A percentile compares a stretch with the other conserved stretches of the same genome.
phyloP scores from a whole-genome alignment of 805 yeast genomes.

The Lipomyces sp. region DNA sequence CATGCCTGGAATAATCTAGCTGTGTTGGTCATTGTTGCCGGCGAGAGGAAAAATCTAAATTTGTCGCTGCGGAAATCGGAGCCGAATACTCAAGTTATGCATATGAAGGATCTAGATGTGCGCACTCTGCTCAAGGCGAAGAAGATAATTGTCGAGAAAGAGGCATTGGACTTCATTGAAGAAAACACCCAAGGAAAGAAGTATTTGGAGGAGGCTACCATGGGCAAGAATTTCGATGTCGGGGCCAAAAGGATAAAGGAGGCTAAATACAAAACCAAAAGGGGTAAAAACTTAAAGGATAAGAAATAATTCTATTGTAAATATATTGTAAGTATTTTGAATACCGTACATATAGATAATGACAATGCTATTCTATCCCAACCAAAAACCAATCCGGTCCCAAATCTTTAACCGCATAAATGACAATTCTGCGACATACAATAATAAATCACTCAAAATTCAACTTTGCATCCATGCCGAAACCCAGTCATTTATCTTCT shows the following conservation, averaged over 20 bases:
- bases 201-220: conserved; percentile 18
- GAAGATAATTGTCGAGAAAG: conserved; percentile 34
- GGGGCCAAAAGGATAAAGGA: not conserved
- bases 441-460: not conserved
- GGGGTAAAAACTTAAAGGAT: not conserved
- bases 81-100: conserved; percentile 16
- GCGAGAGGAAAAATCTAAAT: conserved; percentile 11
- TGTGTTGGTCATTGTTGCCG: conserved; percentile 22
- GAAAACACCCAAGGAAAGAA: conserved; percentile 29
- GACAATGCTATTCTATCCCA: not conserved
- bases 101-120: conserved; percentile 30
- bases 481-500: conserved; percentile 13
- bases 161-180: conserved; percentile 28
- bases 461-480: conserved; percentile 17
- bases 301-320: conserved; percentile 4
- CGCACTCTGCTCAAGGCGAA: conserved; percentile 31
- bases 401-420: not conserved
- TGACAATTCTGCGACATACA: not conserved
- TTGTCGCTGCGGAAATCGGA: conserved; percentile 8
- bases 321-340: not conserved
- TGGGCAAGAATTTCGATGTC: conserved; percentile 9
- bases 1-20: conserved; percentile 18
- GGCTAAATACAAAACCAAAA: not conserved
- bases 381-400: not conserved
- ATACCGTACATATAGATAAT: conserved; percentile 1